These are phyloP conservation scores for Mycosphaerella sp. DNA, from an alignment of 2,329 filamentous ascomycete genomes.

Conservation along the genomic window DNA sequence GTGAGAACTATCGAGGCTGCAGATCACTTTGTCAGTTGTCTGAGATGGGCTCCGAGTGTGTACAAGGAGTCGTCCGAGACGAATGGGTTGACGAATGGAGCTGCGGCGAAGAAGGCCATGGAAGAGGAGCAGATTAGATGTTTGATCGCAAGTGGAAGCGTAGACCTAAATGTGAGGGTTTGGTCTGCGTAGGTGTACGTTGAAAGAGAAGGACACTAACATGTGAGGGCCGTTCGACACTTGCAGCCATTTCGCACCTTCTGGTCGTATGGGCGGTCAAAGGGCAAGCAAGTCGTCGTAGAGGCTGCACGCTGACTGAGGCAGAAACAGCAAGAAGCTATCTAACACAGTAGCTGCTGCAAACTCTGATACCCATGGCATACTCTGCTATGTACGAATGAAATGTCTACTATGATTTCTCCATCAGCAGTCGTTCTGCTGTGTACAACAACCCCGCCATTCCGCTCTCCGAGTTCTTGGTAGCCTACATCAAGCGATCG, in stretches of 20 bases:
- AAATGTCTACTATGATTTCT: background rate
- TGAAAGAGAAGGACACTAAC: background rate
- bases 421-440: background rate
- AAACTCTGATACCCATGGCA: background rate
- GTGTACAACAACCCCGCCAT: background rate
- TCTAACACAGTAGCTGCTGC: background rate
- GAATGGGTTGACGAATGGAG: conserved; percentile 43
- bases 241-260: no score
- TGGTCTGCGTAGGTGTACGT: conserved; percentile 34
- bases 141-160: conserved; percentile 79
- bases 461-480: background rate
- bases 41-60: conserved; percentile 79
- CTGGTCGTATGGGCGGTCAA: no score
- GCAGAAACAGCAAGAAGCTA: background rate
- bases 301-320: background rate
- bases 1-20: conserved; percentile 73
- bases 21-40: conserved; percentile 75
- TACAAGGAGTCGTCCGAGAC: conserved; percentile 50
- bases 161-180: conserved; percentile 72
- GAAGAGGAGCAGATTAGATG: conserved; percentile 62
- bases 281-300: no score
- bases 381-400: background rate
- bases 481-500: background rate
- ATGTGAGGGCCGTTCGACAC: no score
- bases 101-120: conserved; percentile 16